Percentiles rank a stretch among this genome's conserved stretches.
Conservation (phyloP, 805 yeast genomes). For the Ogataea ramenticola region DNA sequence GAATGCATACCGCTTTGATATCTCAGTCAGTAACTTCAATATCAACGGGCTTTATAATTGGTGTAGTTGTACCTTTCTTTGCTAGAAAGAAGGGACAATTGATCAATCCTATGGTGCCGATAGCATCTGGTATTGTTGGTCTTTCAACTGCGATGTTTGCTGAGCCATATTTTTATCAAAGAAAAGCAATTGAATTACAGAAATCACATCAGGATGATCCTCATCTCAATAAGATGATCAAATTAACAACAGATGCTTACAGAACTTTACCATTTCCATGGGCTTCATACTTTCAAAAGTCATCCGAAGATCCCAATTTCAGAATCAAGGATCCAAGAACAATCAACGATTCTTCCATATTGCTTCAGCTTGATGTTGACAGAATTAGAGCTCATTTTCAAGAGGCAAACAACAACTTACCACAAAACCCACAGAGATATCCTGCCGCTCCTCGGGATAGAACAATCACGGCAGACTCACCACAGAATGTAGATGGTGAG, state of each 20-base stretch:
- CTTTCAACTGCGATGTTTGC: conserved; percentile 23
- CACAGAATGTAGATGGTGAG: neutral
- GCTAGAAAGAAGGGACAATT: conserved; percentile 26
- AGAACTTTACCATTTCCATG: conserved; percentile 25
- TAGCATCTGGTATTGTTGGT: conserved; percentile 24
- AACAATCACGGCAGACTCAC: neutral
- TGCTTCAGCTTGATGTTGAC: neutral
- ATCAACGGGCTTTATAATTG: conserved; percentile 33
- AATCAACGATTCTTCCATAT: neutral
- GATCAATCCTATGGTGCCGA: conserved; percentile 33
- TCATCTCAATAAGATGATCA: conserved; percentile 18
- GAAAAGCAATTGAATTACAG: conserved; percentile 17
- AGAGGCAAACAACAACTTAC: neutral
- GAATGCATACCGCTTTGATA: conserved; percentile 30
- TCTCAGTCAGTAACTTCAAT: conserved; percentile 29
- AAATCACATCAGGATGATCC: conserved; percentile 3
- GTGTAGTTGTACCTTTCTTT: conserved; percentile 36
- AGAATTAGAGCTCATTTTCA: neutral
- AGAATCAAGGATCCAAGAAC: conserved; percentile 41
- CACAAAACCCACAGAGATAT: neutral
- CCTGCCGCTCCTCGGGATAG: neutral
- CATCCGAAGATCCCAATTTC: conserved; percentile 43
- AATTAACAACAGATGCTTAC: conserved; percentile 2
- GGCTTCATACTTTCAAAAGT: conserved; percentile 45
- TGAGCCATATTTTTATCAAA: conserved; percentile 24